Evolutionary conservation across 331 rosid species (phyloP).

Genomic region (Malus hybrid): DNA sequence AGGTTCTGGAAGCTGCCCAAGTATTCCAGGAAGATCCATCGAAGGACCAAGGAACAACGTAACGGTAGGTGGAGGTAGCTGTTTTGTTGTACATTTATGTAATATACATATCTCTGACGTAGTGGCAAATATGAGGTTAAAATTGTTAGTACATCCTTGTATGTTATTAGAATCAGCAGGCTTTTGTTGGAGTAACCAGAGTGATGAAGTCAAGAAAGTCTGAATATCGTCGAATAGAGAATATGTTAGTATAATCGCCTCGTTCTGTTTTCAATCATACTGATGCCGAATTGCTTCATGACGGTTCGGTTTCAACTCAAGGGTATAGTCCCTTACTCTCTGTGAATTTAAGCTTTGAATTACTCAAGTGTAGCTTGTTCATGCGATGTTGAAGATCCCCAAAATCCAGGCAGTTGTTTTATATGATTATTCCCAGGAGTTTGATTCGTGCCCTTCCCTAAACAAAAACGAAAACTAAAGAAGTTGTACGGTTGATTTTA

Average conservation of each 20-base stretch:
- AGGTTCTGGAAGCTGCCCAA: constrained; percentile 31
- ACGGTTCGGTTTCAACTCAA: too few species aligned
- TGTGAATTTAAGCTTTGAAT: background rate
- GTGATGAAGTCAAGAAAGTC: constrained; percentile 13
- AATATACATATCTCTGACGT: constrained; percentile 9
- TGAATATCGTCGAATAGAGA: background rate
- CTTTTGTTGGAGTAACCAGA: constrained; percentile 11
- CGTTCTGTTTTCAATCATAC: background rate
- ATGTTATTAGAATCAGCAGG: constrained; percentile 19
- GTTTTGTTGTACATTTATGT: constrained; percentile 55
- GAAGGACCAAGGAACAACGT: background rate
- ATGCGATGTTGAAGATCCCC: background rate
- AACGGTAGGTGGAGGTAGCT: constrained; percentile 22
- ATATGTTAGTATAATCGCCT: background rate
- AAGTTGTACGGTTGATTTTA: background rate
- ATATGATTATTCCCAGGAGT: background rate
- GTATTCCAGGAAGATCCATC: constrained; percentile 10
- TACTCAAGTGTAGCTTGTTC: background rate
- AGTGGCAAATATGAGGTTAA: constrained; percentile 17
- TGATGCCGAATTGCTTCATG: background rate
- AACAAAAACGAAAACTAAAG: too few species aligned
- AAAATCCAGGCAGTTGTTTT: background rate
- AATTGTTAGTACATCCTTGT: constrained; percentile 25
- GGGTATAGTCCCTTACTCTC: too few species aligned
- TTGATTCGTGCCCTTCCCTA: too few species aligned